Evolutionary conservation across 2,329 filamentous ascomycete species (phyloP).

Genomic region (Trichothecium roseum): DNA sequence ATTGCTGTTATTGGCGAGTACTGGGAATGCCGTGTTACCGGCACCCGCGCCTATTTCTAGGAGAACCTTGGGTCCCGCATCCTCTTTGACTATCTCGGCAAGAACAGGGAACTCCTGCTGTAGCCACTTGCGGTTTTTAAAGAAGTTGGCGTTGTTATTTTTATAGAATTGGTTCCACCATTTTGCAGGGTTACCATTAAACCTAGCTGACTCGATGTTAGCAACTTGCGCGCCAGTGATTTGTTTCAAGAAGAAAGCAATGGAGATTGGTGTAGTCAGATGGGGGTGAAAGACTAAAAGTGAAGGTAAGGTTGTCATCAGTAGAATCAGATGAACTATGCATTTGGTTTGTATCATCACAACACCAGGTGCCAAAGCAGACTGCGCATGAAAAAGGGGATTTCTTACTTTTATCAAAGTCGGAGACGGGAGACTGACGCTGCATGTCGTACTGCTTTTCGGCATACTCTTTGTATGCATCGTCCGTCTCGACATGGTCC

Average conservation of each 20-base stretch:
- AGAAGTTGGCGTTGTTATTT: conserved; percentile 95
- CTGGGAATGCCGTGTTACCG: conserved; percentile 91
- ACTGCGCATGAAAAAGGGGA: conserved; percentile 1
- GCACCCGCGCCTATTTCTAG: conserved; percentile 92
- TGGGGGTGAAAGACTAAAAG: conserved; percentile 60
- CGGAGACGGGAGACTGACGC: conserved; percentile 74
- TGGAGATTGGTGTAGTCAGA: conserved; percentile 39
- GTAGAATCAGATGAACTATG: conserved; percentile 61
- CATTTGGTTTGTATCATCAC: conserved; percentile 48
- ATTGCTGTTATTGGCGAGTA: conserved; percentile 78
- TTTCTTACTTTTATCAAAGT: conserved; percentile 75
- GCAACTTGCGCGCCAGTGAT: conserved; percentile 12
- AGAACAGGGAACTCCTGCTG: conserved; percentile 91
- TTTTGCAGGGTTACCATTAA: conserved; percentile 82
- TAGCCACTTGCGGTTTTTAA: conserved; percentile 97
- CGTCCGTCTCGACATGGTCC: conserved; percentile 94
- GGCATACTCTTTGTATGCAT: conserved; percentile 76
- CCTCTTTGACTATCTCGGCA: conserved; percentile 59
- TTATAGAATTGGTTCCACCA: conserved; percentile 99
- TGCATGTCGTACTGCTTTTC: conserved; percentile 78
- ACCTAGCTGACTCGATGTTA: conserved; percentile 51
- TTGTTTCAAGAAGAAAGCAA: conserved; percentile 4
- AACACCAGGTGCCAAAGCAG: conserved; percentile 21
- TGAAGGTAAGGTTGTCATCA: conserved; percentile 52
- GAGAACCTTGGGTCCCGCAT: conserved; percentile 59